A percentile compares a stretch with the other conserved stretches of the same genome.
Evolutionary conservation across 106 monocot species (phyloP).

Genomic region (Agapanthus africanus): DNA sequence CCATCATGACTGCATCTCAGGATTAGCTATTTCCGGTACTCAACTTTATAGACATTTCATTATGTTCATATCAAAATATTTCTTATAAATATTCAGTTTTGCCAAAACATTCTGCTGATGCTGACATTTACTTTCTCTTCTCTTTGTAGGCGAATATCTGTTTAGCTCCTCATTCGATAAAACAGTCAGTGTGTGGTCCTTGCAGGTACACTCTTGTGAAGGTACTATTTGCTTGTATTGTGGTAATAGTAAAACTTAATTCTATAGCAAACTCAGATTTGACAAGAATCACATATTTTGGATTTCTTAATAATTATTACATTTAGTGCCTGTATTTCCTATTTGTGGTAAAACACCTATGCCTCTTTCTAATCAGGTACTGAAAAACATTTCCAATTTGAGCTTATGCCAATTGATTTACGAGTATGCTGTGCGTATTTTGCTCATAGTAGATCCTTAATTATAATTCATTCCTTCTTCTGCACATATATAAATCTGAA

Average conservation of each 20-base stretch:
- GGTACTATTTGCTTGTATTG: not conserved
- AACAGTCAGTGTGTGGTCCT: slow-evolving; percentile 83
- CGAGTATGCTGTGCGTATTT: not conserved
- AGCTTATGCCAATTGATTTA: not conserved
- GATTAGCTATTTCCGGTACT: slow-evolving; percentile 91
- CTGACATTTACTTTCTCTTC: not conserved
- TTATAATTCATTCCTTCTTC: not conserved
- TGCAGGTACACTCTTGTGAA: slow-evolving; percentile 56
- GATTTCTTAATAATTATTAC: too few relatives aligned
- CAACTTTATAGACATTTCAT: not conserved
- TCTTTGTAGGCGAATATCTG: slow-evolving; percentile 72
- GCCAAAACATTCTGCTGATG: not conserved
- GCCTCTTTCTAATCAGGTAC: not conserved
- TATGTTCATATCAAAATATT: not conserved
- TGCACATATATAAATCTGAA: not conserved
- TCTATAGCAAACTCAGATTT: not conserved
- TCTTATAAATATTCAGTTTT: not conserved
- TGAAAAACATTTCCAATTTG: not conserved
- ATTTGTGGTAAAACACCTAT: not conserved
- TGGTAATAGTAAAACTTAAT: not conserved
- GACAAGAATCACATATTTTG: not conserved
- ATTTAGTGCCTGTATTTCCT: not conserved
- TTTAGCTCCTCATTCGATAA: slow-evolving; percentile 91
- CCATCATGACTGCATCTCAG: slow-evolving; percentile 71
- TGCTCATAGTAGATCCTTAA: not conserved